Evolutionary conservation across 2,329 filamentous ascomycete species (phyloP), one percentile per base, ranked within the genome.

Genomic region (Clonostachys byssicola): DNA sequence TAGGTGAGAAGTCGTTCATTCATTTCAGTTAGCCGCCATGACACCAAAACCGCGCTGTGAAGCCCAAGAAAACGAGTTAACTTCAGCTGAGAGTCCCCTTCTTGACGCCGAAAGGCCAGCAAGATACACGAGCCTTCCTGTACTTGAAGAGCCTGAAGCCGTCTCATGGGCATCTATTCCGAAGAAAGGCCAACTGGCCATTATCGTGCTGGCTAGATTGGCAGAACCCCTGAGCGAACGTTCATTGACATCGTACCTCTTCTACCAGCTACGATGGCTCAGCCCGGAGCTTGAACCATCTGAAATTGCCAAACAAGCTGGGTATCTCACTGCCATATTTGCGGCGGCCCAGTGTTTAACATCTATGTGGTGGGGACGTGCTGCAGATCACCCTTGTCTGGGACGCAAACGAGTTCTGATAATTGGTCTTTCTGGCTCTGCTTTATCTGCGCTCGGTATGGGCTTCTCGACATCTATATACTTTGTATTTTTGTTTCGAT

Each of bases 131-230:
- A 30, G 23, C 23, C 23, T 30, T 30, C 23, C 23, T 30, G 8
- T 30, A 5, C 23, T 8, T 30, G 23, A 30, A 30, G 23, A 30
- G 3, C 23, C 23, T 5, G 7, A 30, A 9, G 23, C 5, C 23
- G 58, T 64, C 6, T 44, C 60, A 20, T 94, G 89, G 89, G 71
- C 70, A 40, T 82, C 86, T 12, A 71, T 95, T 2, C 91, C 91
- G 1, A 77, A 81, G 49, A 95, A 91, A 64, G 75, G 81, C 42
- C 91, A 95, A 65, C 77, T 95, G 17, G 69, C 86, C 34, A 84
- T 95, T 48, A 75, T 95, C 44, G 90, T 87, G 0, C 69, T 95
- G 42, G 86, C 89, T 10, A 81, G 91, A 23, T 71, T 95, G 7
- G 86, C 85, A 8, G 87, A 91, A 60, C 88, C 88, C 41, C 66